Conservation (phyloP, 495 filamentous ascomycete species). For the Cercophora sp. region DNA sequence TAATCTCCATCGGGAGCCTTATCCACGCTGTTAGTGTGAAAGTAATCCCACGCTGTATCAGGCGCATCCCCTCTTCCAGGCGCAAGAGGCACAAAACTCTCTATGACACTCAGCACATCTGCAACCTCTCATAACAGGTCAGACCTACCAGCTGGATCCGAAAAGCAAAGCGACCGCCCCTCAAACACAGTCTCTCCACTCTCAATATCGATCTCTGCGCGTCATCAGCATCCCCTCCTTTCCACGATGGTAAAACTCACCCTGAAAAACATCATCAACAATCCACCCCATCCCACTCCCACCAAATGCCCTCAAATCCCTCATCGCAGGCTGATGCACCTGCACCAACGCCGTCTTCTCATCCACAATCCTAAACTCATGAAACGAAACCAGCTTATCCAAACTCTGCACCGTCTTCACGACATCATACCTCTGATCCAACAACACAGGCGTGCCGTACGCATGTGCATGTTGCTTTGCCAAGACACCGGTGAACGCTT, state of each 20-base stretch:
- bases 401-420: neutral
- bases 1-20: neutral
- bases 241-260: too few species aligned
- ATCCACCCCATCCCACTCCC: neutral
- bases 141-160: neutral
- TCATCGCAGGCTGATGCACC: neutral
- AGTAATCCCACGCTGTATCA: neutral
- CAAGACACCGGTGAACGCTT: neutral
- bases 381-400: neutral
- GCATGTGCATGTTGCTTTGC: neutral
- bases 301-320: neutral
- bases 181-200: neutral
- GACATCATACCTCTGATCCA: neutral
- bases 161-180: neutral
- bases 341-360: neutral
- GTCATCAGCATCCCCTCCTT: too few species aligned
- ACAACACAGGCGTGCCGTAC: neutral
- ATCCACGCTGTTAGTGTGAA: neutral
- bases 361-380: neutral
- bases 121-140: too few species aligned
- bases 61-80: neutral
- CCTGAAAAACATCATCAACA: neutral
- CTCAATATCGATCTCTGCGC: neutral
- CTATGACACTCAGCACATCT: too few species aligned
- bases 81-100: too few species aligned